Conservation (phyloP, 495 filamentous ascomycete species). For the Acidiella bohemica region DNA sequence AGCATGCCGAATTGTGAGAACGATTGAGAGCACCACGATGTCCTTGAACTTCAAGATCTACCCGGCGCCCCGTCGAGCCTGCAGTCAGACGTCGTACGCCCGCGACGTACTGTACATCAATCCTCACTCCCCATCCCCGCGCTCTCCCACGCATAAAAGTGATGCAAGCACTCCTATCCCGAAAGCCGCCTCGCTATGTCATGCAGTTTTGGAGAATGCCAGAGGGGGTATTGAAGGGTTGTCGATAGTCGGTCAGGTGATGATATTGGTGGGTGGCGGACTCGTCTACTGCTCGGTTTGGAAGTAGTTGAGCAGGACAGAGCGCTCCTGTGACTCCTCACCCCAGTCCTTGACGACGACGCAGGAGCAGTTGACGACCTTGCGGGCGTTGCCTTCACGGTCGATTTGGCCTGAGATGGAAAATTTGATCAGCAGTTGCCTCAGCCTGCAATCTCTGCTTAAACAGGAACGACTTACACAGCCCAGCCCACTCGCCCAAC, state of each 20-base stretch:
- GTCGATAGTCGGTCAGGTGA: too few relatives aligned
- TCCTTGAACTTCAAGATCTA: too few relatives aligned
- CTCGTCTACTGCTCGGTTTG: conserved; percentile 60
- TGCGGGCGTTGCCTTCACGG: conserved; percentile 96
- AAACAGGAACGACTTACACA: conserved; percentile 84
- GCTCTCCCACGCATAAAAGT: too few relatives aligned
- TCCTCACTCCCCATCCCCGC: too few relatives aligned
- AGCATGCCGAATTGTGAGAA: too few relatives aligned
- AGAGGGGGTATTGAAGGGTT: too few relatives aligned
- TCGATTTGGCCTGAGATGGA: conserved; percentile 69
- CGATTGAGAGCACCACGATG: too few relatives aligned
- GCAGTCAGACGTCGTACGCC: conserved; percentile 4
- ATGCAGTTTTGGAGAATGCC: conserved; percentile 7
- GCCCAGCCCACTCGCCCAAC: conserved; percentile 97
- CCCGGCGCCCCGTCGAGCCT: conserved; percentile 1
- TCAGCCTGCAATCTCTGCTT: too few relatives aligned
- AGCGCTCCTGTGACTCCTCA: conserved; percentile 96
- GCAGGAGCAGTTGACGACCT: conserved; percentile 99
- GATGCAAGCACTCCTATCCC: too few relatives aligned
- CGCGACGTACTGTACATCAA: conserved; percentile 8
- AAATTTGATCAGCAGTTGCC: too few relatives aligned
- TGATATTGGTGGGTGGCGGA: too few relatives aligned
- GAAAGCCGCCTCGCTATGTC: not conserved
- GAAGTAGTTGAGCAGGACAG: conserved; percentile 99
- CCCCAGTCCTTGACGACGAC: conserved; percentile 99